A percentile compares a stretch with the other conserved stretches of the same genome.
These are phyloP conservation scores for Didymella lethalis DNA, from an alignment of 2,329 filamentous ascomycete genomes.

Conservation along the genomic window DNA sequence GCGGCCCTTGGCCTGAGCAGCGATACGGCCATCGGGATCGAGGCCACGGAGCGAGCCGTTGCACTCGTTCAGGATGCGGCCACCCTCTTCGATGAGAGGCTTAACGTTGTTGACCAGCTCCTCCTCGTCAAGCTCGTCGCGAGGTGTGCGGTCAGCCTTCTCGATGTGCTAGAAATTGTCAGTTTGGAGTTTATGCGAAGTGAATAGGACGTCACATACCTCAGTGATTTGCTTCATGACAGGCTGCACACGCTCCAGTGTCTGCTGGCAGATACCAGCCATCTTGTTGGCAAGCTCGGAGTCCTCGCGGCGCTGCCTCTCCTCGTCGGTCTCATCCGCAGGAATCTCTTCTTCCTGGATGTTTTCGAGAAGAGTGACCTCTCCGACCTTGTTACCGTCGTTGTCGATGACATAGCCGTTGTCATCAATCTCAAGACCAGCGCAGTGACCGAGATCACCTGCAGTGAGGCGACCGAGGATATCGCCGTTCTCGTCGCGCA, in stretches of 20 bases:
- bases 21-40: slow-evolving; percentile 87
- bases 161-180: slow-evolving; percentile 71
- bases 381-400: slow-evolving; percentile 69
- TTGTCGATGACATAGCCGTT: slow-evolving; percentile 62
- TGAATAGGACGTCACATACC: slow-evolving; percentile 56
- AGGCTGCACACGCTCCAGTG: slow-evolving; percentile 82
- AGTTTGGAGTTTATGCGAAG: slow-evolving; percentile 28
- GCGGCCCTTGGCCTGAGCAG: slow-evolving; percentile 84
- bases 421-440: slow-evolving; percentile 62
- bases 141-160: slow-evolving; percentile 77
- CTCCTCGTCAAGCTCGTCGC: slow-evolving; percentile 90
- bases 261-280: slow-evolving; percentile 74
- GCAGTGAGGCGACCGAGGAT: slow-evolving; percentile 59
- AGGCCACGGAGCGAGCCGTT: slow-evolving; percentile 87
- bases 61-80: slow-evolving; percentile 81
- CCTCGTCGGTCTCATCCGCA: slow-evolving; percentile 60
- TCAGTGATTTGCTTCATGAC: slow-evolving; percentile 87
- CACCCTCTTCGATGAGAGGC: slow-evolving; percentile 86
- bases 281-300: slow-evolving; percentile 81
- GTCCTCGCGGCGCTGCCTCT: slow-evolving; percentile 65
- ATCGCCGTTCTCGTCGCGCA: slow-evolving; percentile 61
- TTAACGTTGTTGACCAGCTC: slow-evolving; percentile 85
- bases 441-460: slow-evolving; percentile 61
- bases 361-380: slow-evolving; percentile 68
- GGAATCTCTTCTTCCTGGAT: slow-evolving; percentile 65